These are phyloP conservation scores for Nicotiana tomentosiformis DNA, from an alignment of 257 asterid species.

Conservation along the genomic window DNA sequence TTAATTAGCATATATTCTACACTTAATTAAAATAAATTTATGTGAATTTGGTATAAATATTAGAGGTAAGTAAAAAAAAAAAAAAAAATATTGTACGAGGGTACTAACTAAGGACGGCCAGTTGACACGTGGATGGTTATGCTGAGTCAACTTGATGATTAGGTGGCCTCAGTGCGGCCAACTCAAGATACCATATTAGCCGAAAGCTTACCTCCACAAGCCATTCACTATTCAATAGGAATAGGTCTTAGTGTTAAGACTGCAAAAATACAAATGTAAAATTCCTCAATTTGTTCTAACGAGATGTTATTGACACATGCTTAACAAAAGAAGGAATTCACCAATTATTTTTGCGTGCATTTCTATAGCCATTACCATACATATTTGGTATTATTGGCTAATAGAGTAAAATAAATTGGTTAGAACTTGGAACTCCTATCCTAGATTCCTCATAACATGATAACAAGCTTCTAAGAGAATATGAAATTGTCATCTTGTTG, in stretches of 20 bases:
- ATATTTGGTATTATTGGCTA: neutral
- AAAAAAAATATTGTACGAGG: neutral
- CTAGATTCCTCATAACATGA: neutral
- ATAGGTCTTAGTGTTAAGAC: neutral
- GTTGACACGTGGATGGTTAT: neutral
- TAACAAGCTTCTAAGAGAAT: neutral
- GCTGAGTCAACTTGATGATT: neutral
- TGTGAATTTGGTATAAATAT: neutral
- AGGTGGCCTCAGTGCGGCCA: constrained; percentile 4
- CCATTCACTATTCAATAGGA: neutral
- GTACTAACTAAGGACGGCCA: neutral
- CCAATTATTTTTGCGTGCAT: neutral
- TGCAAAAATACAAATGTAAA: neutral
- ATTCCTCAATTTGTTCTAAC: neutral
- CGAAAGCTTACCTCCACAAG: neutral
- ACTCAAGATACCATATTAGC: neutral
- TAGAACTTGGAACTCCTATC: neutral
- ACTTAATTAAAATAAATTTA: neutral
- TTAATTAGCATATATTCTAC: neutral
- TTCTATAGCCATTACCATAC: neutral
- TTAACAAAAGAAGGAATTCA: neutral
- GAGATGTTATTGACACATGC: neutral
- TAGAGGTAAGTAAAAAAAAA: neutral
- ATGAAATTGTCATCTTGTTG: neutral
- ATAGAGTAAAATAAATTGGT: neutral